Conservation (phyloP, 73 alveolate species). For the Halteria grandinella region DNA sequence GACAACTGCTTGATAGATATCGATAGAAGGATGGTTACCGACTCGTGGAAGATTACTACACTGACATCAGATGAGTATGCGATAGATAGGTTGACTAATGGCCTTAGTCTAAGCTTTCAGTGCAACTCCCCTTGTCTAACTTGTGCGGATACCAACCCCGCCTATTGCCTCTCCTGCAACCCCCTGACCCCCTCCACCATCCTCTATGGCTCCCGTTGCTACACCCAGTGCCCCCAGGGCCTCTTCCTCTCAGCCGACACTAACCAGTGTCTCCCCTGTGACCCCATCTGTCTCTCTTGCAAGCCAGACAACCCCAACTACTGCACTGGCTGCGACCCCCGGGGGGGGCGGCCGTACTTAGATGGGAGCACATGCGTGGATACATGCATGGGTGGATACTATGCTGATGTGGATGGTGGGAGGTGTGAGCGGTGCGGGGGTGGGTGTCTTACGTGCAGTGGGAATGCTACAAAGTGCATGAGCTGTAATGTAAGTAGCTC, state of each 20-base stretch:
- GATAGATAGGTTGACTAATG: constrained; percentile 37
- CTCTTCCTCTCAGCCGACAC: neutral
- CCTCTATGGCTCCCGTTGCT: constrained; percentile 46
- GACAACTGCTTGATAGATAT: constrained; percentile 8
- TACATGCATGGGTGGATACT: constrained; percentile 51
- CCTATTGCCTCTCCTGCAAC: constrained; percentile 51
- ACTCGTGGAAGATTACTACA: constrained; percentile 29
- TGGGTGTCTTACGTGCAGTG: constrained; percentile 59
- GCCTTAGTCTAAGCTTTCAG: constrained; percentile 22
- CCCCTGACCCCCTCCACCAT: constrained; percentile 18
- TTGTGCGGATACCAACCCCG: constrained; percentile 19
- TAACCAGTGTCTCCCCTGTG: constrained; percentile 51
- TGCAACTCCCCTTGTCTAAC: constrained; percentile 61
- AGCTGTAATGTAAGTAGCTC: constrained; percentile 10
- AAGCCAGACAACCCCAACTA: constrained; percentile 13
- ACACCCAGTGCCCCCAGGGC: constrained; percentile 17
- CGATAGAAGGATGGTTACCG: constrained; percentile 33
- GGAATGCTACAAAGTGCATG: constrained; percentile 29
- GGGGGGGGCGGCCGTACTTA: no score
- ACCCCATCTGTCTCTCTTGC: constrained; percentile 48
- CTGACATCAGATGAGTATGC: constrained; percentile 30
- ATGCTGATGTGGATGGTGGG: constrained; percentile 11
- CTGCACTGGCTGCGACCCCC: constrained; percentile 49
- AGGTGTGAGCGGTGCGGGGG: constrained; percentile 37
- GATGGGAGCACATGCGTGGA: constrained; percentile 41